These are phyloP conservation scores for Phytophthora sp. DNA, from an alignment of 352 stramenopile species.

Conservation along the genomic window DNA sequence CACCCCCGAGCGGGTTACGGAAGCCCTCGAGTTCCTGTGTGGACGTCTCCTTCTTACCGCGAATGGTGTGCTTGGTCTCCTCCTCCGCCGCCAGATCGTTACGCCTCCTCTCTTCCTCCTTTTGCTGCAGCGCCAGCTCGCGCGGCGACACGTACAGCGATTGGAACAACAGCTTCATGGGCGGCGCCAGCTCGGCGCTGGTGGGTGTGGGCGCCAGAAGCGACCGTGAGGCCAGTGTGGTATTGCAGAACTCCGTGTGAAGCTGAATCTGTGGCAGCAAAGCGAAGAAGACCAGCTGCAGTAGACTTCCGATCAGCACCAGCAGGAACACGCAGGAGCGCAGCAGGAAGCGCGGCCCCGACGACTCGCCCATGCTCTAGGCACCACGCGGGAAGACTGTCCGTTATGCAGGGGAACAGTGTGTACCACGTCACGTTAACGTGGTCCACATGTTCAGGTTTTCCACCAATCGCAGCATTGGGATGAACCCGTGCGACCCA, in stretches of 20 bases:
- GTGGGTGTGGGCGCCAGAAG: conserved; percentile 44
- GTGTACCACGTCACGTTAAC: conserved; percentile 12
- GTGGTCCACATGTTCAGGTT: conserved; percentile 7
- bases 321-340: conserved; percentile 75
- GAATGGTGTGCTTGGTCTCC: conserved; percentile 31
- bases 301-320: conserved; percentile 70
- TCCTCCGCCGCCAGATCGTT: conserved; percentile 38
- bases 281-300: conserved; percentile 80
- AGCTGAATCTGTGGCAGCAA: conserved; percentile 72
- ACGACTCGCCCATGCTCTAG: conserved; percentile 51
- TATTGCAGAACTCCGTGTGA: conserved; percentile 69
- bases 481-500: background rate
- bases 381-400: conserved; percentile 20
- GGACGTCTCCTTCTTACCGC: conserved; percentile 18
- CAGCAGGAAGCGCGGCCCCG: conserved; percentile 65
- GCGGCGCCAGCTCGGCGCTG: conserved; percentile 55
- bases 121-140: conserved; percentile 56
- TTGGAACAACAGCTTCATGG: conserved; percentile 78
- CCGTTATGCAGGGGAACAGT: conserved; percentile 18
- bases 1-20: conserved; percentile 10
- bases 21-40: conserved; percentile 13
- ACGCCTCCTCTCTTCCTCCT: conserved; percentile 42
- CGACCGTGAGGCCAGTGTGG: conserved; percentile 50
- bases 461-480: no score
- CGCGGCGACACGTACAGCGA: conserved; percentile 75